Base-by-base conservation (phyloP, 73 alveolate species). In the Tetrahymena borealis region DNA sequence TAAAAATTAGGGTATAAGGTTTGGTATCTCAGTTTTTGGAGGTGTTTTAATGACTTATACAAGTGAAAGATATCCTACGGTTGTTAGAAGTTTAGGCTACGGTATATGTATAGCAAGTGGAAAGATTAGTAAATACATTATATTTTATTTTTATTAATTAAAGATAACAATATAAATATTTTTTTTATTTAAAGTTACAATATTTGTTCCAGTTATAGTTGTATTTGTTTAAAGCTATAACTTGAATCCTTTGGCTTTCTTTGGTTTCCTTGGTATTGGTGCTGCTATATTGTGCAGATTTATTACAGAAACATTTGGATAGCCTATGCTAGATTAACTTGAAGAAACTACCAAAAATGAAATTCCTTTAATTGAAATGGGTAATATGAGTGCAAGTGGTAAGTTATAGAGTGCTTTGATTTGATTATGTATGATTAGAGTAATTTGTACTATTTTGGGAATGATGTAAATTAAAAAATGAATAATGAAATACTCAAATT, bases 61-160 rank as follows among this genome's bases (percentile, higher is more conserved):
- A n/a, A 60, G 85, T 60, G 85, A 60, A 60, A 60, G 85, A 60
- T 60, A 60, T 15, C 85, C 85, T 6, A 60, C 85, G 1, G 85
- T 60, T 3, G 85, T 60, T 20, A 60, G 85, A 60, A 60, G 85
- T 60, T 60, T 60, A 9, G 85, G 85, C 28, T 60, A 60, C 9
- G 85, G 85, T 6, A 60, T 60, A n/a, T 60, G 85, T 60, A 60
- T 60, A 60, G 85, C 85, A 60, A 60, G 85, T 60, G 85, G 85
- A 32, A 60, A 60, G 38, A 60, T 60, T 18, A 60, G 85, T 60
- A 60, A 60, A 60, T n/a, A n/a, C n/a, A n/a, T n/a, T n/a, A 10
- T 42, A 15, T 60, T 60, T 41, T 3, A 41, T 18, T 7, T 18
- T 18, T 18, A 41, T 41, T 41, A 41, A 41, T 41, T 41, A 0